These are phyloP conservation scores for Fusarium sp. DNA, from an alignment of 2,329 filamentous ascomycete genomes.

Conservation along the genomic window DNA sequence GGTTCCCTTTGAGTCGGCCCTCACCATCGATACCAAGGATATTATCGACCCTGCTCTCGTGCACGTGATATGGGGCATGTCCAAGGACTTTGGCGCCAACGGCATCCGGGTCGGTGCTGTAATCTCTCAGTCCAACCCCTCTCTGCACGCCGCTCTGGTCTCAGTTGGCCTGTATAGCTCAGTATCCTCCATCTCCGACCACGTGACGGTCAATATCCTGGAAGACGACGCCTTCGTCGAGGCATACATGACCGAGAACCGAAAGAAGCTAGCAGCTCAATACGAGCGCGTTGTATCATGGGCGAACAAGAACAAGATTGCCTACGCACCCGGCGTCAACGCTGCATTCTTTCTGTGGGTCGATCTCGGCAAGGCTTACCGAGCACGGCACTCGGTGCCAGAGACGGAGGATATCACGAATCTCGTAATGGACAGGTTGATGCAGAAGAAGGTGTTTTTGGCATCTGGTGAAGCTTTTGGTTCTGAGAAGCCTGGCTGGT, in stretches of 20 bases:
- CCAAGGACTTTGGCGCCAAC: conserved; percentile 71
- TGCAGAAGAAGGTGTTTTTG: conserved; percentile 54
- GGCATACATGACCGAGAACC: conserved; percentile 62
- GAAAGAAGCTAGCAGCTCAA: conserved; percentile 55
- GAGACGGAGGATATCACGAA: conserved; percentile 44
- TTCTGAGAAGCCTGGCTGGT: conserved; percentile 57
- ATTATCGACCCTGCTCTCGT: conserved; percentile 66
- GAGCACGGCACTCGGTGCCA: conserved; percentile 23
- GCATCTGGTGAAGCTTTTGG: conserved; percentile 57
- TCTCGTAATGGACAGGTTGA: conserved; percentile 48
- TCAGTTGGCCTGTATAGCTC: conserved; percentile 60
- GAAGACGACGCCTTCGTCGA: conserved; percentile 62
- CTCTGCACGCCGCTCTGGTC: conserved; percentile 57
- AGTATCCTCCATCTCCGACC: conserved; percentile 61
- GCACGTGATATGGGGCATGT: conserved; percentile 66
- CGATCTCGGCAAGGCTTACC: conserved; percentile 58
- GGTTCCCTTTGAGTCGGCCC: conserved; percentile 61
- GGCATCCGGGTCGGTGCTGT: conserved; percentile 68
- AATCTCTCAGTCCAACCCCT: conserved; percentile 63
- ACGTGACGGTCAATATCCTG: conserved; percentile 59
- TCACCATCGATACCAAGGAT: conserved; percentile 60
- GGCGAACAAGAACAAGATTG: conserved; percentile 58
- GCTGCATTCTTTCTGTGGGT: conserved; percentile 72
- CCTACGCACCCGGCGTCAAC: conserved; percentile 63
- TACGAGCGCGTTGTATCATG: conserved; percentile 57